Percentiles rank a stretch among this genome's conserved stretches.
Evolutionary conservation across 345 rosid species (phyloP).

Genomic region (Gynandropsis gynandra): DNA sequence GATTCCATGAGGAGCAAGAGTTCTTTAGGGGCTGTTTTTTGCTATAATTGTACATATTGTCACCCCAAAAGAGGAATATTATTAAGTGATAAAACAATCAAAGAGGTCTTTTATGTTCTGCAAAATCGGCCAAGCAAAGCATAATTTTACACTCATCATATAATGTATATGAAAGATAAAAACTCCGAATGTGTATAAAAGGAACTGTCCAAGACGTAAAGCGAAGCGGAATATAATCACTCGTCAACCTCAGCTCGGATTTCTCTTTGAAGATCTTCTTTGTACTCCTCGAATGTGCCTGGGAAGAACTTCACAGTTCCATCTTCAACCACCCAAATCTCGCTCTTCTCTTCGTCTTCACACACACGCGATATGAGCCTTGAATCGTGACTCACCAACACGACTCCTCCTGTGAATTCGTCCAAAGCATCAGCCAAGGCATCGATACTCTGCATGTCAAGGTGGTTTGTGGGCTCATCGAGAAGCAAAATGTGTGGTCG

Average conservation of each 20-base stretch:
- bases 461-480: constrained; percentile 93
- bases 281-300: constrained; percentile 77
- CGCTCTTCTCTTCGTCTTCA: constrained; percentile 76
- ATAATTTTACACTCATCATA: too few species aligned
- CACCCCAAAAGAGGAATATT: too few species aligned
- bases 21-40: constrained; percentile 24
- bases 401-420: constrained; percentile 87
- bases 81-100: too few species aligned
- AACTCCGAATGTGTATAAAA: too few species aligned
- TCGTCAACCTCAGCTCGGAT: constrained; percentile 77
- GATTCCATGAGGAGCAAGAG: constrained; percentile 25
- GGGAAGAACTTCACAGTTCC: constrained; percentile 57
- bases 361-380: constrained; percentile 86
- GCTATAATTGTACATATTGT: constrained; percentile 18
- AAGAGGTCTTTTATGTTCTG: too few species aligned
- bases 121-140: too few species aligned
- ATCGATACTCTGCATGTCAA: constrained; percentile 96
- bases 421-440: constrained; percentile 90
- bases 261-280: constrained; percentile 72
- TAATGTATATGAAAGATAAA: too few species aligned
- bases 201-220: too few species aligned
- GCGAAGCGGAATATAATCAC: too few species aligned
- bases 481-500: constrained; percentile 79
- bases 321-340: constrained; percentile 87
- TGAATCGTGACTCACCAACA: constrained; percentile 89